These are phyloP conservation scores for Osmanthus fragrans DNA, from an alignment of 257 asterid species.

Conservation along the genomic window DNA sequence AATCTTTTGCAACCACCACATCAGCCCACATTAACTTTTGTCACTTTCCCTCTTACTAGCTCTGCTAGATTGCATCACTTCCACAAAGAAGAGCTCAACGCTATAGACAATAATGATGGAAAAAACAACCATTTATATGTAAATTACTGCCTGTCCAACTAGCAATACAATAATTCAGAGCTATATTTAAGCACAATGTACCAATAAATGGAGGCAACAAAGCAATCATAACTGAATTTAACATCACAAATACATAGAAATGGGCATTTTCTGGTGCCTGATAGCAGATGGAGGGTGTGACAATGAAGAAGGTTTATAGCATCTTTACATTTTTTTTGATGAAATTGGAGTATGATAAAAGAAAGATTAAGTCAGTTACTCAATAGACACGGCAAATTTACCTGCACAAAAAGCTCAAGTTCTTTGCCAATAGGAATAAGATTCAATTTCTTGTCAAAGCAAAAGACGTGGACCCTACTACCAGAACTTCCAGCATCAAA, in stretches of 20 bases:
- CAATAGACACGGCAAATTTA: constrained; percentile 3
- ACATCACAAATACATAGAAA: constrained; percentile 28
- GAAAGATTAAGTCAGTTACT: constrained; percentile 19
- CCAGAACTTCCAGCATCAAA: constrained; percentile 98
- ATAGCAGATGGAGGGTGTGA: no score
- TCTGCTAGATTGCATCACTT: not conserved
- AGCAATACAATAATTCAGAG: not conserved
- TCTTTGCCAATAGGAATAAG: constrained; percentile 80
- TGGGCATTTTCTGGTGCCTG: constrained; percentile 36
- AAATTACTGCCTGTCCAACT: not conserved
- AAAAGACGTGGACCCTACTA: constrained; percentile 86
- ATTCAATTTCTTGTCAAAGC: constrained; percentile 66
- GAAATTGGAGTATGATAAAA: not conserved
- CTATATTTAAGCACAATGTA: not conserved
- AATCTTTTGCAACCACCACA: not conserved
- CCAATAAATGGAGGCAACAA: constrained; percentile 24
- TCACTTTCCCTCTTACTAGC: not conserved
- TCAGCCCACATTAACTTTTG: not conserved
- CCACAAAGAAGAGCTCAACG: not conserved
- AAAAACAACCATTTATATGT: constrained; percentile 30
- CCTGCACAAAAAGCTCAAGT: constrained; percentile 78
- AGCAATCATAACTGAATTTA: not conserved
- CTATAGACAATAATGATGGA: not conserved
- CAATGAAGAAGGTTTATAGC: constrained; percentile 1
- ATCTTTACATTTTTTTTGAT: no score